Evolutionary conservation across 306 rosid genomes (phyloP).

Genomic region (Phaseolus lunatus): DNA sequence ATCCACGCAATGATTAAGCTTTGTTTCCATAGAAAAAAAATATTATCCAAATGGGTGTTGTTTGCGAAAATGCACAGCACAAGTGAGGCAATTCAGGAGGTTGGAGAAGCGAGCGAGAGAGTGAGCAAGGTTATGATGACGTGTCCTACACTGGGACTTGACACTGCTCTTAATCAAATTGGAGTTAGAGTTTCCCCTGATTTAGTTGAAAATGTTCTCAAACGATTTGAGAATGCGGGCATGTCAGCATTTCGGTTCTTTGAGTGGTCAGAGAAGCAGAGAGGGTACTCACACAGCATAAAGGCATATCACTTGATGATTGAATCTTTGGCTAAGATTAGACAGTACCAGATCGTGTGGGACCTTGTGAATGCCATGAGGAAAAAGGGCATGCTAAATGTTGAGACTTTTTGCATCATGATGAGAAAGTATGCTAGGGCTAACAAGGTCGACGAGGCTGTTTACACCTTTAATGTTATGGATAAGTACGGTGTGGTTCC

Average conservation of each 20-base stretch:
- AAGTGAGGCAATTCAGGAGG: slow-evolving; percentile 44
- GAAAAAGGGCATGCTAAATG: slow-evolving; percentile 65
- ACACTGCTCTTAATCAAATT: slow-evolving; percentile 77
- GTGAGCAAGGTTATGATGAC: slow-evolving; percentile 72
- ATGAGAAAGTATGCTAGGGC: slow-evolving; percentile 90
- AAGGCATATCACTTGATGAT: slow-evolving; percentile 84
- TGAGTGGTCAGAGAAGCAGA: slow-evolving; percentile 78
- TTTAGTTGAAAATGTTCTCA: slow-evolving; percentile 71
- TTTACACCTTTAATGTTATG: slow-evolving; percentile 85
- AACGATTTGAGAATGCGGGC: slow-evolving; percentile 78
- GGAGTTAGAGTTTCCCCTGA: slow-evolving; percentile 75
- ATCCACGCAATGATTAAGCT: slow-evolving; percentile 50
- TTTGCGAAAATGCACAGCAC: slow-evolving; percentile 51
- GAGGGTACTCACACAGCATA: slow-evolving; percentile 60
- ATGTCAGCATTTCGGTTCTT: slow-evolving; percentile 83
- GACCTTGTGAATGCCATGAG: slow-evolving; percentile 82
- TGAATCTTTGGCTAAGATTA: slow-evolving; percentile 76
- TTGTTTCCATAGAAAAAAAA: slow-evolving; percentile 5
- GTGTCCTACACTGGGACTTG: slow-evolving; percentile 60
- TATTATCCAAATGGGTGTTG: slow-evolving; percentile 34
- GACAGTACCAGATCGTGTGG: slow-evolving; percentile 90
- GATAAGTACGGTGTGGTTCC: slow-evolving; percentile 67
- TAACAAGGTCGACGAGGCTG: slow-evolving; percentile 79
- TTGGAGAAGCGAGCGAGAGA: slow-evolving; percentile 57
- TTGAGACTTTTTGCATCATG: slow-evolving; percentile 87